Base-by-base conservation (phyloP, 2,329 filamentous ascomycete genomes). In the Magnaporthiopsis poae region DNA sequence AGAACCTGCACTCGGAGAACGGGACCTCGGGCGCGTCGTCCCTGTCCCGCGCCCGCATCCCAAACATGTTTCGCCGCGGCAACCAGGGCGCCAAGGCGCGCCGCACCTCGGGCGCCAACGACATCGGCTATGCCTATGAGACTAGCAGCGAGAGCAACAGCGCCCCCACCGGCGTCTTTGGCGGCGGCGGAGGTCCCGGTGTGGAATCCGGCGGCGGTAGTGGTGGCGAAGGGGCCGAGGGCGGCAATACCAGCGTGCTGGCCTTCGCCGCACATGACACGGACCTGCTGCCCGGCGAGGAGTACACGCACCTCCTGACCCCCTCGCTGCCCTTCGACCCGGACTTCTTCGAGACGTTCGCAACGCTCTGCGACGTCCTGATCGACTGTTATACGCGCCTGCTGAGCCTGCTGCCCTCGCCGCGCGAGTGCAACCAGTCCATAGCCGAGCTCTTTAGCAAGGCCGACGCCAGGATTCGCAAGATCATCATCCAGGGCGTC, bases 331-430 rank as follows among this genome's bases (percentile, higher is more conserved):
- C 95, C 0, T 99, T 99, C 74, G 93, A 98, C 70, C 95, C 95
- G 0, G 95, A 99, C 77, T 99, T 96, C 73, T 95, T 94, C 76
- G 92, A 96, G 79, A 97, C 93, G 0, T 98, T 98, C 79, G 90
- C 92, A 18, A 97, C 95, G 15, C 82, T 99, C 8, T 98, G 95
- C 79, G 95, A 99, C 74, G 91, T 96, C 3, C 80, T 99, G 68
- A 96, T 97, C 72, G 95, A 98, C 76, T 91, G 88, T 73, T 99
- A 99, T 78, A 87, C 88, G 52, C 86, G 88, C 66, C 86, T 99
- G 35, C 80, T 96, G 72, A 82, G 82, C 61, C 81, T 99, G 68
- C 81, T 98, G 29, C 84, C 88, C n/a, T 86, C 87, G 2, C 89
- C 93, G 0, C 85, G 89, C 33, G 84, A 90, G 64, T 95, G 91